phyloP scores from a whole-genome alignment of 768 basidiomycete species.

The Lactifluus echinatus region DNA sequence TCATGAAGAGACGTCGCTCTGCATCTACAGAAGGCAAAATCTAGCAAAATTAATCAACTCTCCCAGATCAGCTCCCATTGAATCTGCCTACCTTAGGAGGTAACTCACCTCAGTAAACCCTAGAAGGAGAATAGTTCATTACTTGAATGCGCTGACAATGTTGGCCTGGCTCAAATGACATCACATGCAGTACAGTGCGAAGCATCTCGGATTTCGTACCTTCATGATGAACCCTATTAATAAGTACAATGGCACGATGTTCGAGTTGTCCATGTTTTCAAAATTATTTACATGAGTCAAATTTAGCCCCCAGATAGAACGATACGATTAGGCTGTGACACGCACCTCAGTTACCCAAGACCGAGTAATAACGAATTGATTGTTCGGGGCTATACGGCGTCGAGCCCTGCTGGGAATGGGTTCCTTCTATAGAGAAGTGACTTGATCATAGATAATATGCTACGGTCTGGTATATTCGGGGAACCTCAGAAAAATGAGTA shows the following conservation, averaged over 20 bases:
- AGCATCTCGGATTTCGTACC: not conserved
- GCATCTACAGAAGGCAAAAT: not conserved
- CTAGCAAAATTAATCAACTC: not conserved
- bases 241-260: not conserved
- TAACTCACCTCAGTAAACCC: not conserved
- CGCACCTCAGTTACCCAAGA: not conserved
- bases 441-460: not conserved
- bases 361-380: not conserved
- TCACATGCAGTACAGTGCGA: not conserved
- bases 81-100: not conserved
- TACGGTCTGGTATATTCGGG: too few relatives aligned
- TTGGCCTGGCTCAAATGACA: not conserved
- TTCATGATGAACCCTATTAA: too few relatives aligned
- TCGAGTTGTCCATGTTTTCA: not conserved
- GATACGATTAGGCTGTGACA: not conserved
- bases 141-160: not conserved
- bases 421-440: not conserved
- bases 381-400: not conserved
- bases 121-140: too few relatives aligned
- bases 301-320: too few relatives aligned
- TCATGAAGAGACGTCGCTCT: not conserved
- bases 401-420: not conserved
- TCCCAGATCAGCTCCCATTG: not conserved
- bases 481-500: not conserved
- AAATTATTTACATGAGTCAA: not conserved